Conservation (phyloP, 1,139 yeast genomes). For the Magnusiomyces suaveolens region DNA sequence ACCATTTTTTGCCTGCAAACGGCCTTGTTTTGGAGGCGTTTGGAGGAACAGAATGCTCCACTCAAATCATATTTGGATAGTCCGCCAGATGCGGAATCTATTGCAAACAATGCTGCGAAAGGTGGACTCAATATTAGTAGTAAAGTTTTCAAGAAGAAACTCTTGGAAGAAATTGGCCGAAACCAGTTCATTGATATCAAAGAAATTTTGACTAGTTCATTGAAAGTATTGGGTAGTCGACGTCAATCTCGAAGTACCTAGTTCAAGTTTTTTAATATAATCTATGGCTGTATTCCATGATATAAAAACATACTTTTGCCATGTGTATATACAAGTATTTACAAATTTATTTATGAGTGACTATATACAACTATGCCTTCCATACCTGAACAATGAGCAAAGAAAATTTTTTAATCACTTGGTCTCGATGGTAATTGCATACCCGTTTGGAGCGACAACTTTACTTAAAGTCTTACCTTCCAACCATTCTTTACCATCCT, state of each 20-base stretch:
- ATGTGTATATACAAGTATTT: too few species aligned
- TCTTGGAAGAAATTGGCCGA: not conserved
- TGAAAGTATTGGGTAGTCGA: not conserved
- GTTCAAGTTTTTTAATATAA: too few species aligned
- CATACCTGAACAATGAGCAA: too few species aligned
- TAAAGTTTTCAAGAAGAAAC: not conserved
- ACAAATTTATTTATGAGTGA: not conserved
- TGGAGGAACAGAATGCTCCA: constrained; percentile 41
- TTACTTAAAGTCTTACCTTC: constrained; percentile 17
- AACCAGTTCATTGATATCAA: not conserved
- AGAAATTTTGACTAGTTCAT: not conserved
- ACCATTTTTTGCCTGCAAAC: constrained; percentile 29
- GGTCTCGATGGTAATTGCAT: constrained; percentile 19
- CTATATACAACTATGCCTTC: not conserved
- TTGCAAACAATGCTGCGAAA: constrained; percentile 6
- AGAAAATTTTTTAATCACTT: constrained; percentile 13
- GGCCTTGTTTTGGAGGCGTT: constrained; percentile 37
- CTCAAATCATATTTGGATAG: constrained; percentile 47
- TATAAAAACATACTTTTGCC: too few species aligned
- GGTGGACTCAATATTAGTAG: constrained; percentile 35
- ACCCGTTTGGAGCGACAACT: constrained; percentile 20
- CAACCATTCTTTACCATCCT: constrained; percentile 16
- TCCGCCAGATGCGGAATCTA: constrained; percentile 27
- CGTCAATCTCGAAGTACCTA: constrained; percentile 16
- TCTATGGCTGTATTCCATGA: too few species aligned